Conservation (phyloP, 371 early-diverging fungal genomes). For the Neoconidiobolus thromboides region DNA sequence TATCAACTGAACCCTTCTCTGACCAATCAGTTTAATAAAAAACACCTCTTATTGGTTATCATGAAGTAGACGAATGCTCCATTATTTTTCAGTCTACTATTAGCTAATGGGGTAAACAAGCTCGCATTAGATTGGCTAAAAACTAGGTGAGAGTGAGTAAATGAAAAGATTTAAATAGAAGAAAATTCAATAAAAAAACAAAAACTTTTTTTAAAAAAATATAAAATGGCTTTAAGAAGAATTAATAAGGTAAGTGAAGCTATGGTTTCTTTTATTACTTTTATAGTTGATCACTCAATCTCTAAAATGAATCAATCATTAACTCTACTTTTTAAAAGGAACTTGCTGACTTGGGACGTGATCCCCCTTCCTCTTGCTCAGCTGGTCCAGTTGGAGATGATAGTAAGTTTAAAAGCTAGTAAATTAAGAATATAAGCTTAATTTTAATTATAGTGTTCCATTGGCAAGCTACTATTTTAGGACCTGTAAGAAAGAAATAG, state of each 20-base stretch:
- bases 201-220: too few species aligned
- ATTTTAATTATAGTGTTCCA: conserved; percentile 38
- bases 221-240: conserved; percentile 70
- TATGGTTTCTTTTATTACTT: too few species aligned
- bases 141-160: too few species aligned
- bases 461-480: conserved; percentile 89
- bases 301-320: not conserved
- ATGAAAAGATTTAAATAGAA: too few species aligned
- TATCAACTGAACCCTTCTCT: too few species aligned
- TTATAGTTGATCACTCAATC: not conserved
- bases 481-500: conserved; percentile 48
- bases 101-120: too few species aligned
- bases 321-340: conserved; percentile 37
- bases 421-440: not conserved
- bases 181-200: too few species aligned
- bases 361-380: conserved; percentile 34
- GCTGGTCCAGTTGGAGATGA: conserved; percentile 94
- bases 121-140: too few species aligned
- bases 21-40: too few species aligned
- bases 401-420: conserved; percentile 6
- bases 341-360: conserved; percentile 84
- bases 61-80: too few species aligned
- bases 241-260: conserved; percentile 63
- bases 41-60: too few species aligned
- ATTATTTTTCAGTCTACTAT: too few species aligned